Evolutionary conservation across 805 yeast species (phyloP), one percentile per base, ranked within the genome.

Genomic region (Blastobotrys americana): DNA sequence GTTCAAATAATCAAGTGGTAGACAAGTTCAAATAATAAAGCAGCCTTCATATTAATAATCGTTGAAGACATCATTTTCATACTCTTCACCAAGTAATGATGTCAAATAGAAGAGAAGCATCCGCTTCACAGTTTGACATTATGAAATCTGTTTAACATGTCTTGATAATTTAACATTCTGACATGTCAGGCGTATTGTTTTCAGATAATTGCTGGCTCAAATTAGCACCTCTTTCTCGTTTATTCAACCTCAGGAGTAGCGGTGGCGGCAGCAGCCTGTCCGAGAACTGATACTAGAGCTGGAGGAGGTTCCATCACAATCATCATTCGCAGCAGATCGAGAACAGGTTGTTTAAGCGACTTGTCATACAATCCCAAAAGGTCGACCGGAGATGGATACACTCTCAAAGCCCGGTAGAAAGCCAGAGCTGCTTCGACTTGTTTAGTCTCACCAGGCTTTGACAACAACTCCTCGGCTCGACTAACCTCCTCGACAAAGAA

Each of bases 301-400:
- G 57, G 55, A 13, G 97, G 97, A 39, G 97, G 97, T 58, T 83
- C 76, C 56, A 85, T 77, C 45, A 95, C 94, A 64, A 90, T 81
- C 88, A 89, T 81, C 75, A 83, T 75, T 56, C 88, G 84, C 55
- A 90, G 75, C 55, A 80, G 72, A 60, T 88, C 96, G 62, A 87
- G 81, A 46, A 89, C 80, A 38, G 77, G 80, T 60, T 80, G 82
- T 42, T 93, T 89, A 53, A 90, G 79, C 43, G 89, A 76, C 71
- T 84, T 84, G 71, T 90, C 96, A 69, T 86, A 90, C 57, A 90
- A 80, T 42, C 82, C 83, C 62, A 93, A 74, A 56, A 93, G 78
- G 58, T 87, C 96, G 45, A 94, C 82, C 48, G 98, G 99, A 65
- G 84, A 82, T 50, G 98, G 97, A 66, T 89, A 90, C 41, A 88